Evolutionary conservation across 2,329 filamentous ascomycete species (phyloP).

Genomic region (Xylaria sp.): DNA sequence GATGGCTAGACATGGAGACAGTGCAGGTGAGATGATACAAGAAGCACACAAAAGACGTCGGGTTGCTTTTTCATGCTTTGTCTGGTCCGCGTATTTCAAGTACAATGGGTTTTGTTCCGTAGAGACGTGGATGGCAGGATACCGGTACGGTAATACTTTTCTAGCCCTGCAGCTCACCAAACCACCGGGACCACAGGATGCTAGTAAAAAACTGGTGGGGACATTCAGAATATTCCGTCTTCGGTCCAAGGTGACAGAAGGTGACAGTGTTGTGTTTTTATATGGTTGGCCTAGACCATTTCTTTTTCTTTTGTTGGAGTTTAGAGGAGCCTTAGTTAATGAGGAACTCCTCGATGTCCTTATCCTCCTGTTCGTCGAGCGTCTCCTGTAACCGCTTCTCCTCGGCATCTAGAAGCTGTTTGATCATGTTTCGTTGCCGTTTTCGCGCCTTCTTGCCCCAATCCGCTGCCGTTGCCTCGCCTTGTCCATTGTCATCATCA

Average conservation of each 20-base stretch:
- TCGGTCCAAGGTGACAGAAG: conserved; percentile 8
- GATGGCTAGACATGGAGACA: neutral
- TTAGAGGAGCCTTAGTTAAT: conserved; percentile 41
- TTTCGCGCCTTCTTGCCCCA: conserved; percentile 78
- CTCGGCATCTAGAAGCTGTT: conserved; percentile 70
- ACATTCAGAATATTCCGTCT: conserved; percentile 11
- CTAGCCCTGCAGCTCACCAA: conserved; percentile 12
- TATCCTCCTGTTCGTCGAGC: conserved; percentile 73
- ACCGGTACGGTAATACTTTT: neutral
- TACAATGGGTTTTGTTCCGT: neutral
- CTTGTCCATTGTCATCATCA: conserved; percentile 59
- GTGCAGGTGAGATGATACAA: conserved; percentile 1
- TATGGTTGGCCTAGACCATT: conserved; percentile 17
- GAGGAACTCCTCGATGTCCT: conserved; percentile 79
- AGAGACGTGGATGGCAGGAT: neutral
- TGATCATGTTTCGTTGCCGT: conserved; percentile 74
- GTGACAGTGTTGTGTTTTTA: conserved; percentile 24
- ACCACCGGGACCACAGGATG: conserved; percentile 2
- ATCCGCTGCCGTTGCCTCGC: conserved; percentile 59
- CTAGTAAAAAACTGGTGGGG: neutral
- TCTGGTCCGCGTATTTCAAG: conserved; percentile 5
- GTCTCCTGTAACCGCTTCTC: conserved; percentile 67
- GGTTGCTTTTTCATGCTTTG: conserved; percentile 11
- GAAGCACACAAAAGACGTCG: neutral
- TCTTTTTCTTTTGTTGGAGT: neutral